Evolutionary conservation across 306 rosid species (phyloP).

Genomic region (Quercus rubra): DNA sequence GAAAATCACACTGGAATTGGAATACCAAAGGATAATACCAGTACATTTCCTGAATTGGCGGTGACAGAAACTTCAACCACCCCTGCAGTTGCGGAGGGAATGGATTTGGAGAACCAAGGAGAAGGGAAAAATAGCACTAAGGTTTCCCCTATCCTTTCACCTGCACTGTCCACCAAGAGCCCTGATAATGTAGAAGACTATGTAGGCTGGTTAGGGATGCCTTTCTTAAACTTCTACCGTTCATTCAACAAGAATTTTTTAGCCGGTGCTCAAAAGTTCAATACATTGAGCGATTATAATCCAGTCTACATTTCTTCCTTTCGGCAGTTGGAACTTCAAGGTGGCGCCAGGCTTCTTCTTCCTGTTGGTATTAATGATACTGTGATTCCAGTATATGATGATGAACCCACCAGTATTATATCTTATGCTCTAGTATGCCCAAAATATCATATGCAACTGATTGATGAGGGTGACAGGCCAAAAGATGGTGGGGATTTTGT

Average conservation of each 20-base stretch:
- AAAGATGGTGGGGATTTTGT: conserved; percentile 43
- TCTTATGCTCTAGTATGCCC: conserved; percentile 69
- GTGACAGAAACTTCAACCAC: conserved; percentile 39
- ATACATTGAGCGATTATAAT: conserved; percentile 46
- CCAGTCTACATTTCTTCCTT: conserved; percentile 69
- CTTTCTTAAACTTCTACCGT: conserved; percentile 67
- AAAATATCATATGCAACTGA: conserved; percentile 52
- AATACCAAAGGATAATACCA: conserved; percentile 36
- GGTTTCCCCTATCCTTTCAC: conserved; percentile 29
- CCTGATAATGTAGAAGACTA: conserved; percentile 58
- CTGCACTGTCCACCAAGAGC: conserved; percentile 29
- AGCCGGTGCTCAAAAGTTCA: conserved; percentile 55
- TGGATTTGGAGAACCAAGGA: conserved; percentile 35
- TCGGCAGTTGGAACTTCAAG: conserved; percentile 65
- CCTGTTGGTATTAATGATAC: conserved; percentile 72
- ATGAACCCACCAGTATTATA: conserved; percentile 88
- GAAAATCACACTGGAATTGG: conserved; percentile 44
- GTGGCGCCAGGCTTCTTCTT: conserved; percentile 74
- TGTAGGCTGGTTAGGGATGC: conserved; percentile 63
- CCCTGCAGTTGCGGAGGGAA: conserved; percentile 23
- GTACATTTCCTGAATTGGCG: conserved; percentile 36
- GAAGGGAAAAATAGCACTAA: conserved; percentile 49
- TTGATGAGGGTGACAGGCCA: conserved; percentile 55
- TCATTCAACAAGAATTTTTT: conserved; percentile 56
- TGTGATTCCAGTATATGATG: conserved; percentile 85